phyloP scores from a whole-genome alignment of 345 rosid genomes.

The Eucalyptus camaldulensis region DNA sequence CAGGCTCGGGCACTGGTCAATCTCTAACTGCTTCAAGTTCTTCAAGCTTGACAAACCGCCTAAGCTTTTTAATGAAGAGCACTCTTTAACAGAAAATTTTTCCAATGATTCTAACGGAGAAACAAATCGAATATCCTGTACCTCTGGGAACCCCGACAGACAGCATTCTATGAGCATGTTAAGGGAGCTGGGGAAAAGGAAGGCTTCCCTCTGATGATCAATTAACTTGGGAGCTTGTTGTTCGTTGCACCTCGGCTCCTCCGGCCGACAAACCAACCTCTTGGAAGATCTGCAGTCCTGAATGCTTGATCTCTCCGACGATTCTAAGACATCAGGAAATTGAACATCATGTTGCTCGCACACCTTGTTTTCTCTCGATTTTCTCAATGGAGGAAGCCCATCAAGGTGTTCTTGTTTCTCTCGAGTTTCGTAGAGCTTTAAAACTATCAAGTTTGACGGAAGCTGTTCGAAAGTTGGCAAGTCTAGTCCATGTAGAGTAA shows the following conservation, averaged over 20 bases:
- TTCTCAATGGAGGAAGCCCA: neutral
- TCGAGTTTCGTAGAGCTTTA: neutral
- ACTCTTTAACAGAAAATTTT: too few relatives aligned
- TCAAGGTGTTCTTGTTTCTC: neutral
- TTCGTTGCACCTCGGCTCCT: too few relatives aligned
- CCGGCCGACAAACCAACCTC: too few relatives aligned
- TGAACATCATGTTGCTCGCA: rapidly evolving
- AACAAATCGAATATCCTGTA: neutral
- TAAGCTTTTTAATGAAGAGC: too few relatives aligned
- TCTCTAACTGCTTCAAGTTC: rapidly evolving
- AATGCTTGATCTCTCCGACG: rapidly evolving
- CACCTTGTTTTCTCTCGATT: neutral
- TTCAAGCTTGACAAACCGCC: too few relatives aligned
- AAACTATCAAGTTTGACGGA: neutral
- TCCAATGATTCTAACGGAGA: neutral
- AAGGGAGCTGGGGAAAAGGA: rapidly evolving
- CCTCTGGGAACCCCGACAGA: too few relatives aligned
- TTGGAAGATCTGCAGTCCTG: too few relatives aligned
- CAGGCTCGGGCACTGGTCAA: too few relatives aligned
- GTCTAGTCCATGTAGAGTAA: neutral
- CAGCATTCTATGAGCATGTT: rapidly evolving
- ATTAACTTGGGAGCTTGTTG: too few relatives aligned
- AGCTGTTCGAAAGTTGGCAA: neutral
- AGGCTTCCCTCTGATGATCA: too few relatives aligned
- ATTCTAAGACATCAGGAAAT: rapidly evolving